Conservation (phyloP, 2,329 filamentous ascomycete genomes). For the Pseudocercospora crystallina region DNA sequence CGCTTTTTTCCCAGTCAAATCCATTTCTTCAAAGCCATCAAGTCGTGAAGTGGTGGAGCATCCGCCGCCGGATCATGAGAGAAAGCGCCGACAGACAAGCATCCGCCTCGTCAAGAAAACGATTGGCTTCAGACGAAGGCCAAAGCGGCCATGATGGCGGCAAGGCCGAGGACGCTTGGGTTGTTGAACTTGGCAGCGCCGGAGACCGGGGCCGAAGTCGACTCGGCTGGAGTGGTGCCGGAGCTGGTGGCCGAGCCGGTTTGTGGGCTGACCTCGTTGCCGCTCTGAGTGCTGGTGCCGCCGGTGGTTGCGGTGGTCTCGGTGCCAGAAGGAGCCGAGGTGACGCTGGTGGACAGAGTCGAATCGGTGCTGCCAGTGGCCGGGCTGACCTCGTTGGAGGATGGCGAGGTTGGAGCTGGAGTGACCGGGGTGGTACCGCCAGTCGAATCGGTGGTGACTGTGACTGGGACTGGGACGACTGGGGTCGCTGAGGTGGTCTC, state of each 20-base stretch:
- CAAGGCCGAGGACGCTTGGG: constrained; percentile 22
- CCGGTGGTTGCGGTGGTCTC: constrained; percentile 14
- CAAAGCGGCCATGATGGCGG: constrained; percentile 24
- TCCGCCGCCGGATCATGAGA: neutral
- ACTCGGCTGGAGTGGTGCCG: constrained; percentile 9
- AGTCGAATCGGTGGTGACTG: constrained; percentile 9
- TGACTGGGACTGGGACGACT: constrained; percentile 11
- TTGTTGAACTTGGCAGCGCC: constrained; percentile 20
- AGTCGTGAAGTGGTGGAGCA: constrained; percentile 8
- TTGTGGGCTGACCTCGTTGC: constrained; percentile 14
- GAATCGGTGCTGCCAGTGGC: constrained; percentile 13
- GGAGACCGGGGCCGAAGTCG: constrained; percentile 21
- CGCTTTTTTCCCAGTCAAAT: constrained; percentile 15
- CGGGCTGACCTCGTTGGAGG: constrained; percentile 15
- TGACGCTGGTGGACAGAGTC: constrained; percentile 21
- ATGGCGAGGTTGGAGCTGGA: constrained; percentile 6
- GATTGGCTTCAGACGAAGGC: constrained; percentile 20
- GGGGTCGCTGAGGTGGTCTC: constrained; percentile 11
- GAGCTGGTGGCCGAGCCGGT: constrained; percentile 5
- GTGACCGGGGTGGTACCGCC: constrained; percentile 10
- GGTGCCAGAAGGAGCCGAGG: constrained; percentile 17
- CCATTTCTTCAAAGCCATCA: constrained; percentile 7
- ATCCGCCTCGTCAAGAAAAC: neutral
- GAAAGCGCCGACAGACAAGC: no score
- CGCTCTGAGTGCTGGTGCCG: constrained; percentile 18